Base-by-base conservation (phyloP, 2,329 filamentous ascomycete genomes). In the Hypoxylon sp. region DNA sequence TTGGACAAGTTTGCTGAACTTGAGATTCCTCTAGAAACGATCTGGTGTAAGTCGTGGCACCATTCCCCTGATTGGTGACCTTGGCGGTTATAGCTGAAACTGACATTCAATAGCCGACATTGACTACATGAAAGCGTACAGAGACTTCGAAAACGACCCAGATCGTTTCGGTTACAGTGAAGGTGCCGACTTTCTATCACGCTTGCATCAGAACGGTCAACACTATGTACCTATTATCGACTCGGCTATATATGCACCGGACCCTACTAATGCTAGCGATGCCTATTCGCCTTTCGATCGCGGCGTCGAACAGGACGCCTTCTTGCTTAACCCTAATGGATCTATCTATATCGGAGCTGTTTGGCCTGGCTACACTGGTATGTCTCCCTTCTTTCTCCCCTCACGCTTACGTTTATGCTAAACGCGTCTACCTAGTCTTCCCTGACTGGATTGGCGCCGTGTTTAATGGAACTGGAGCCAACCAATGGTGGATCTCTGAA, bases 161-260 rank as follows among this genome's bases (percentile, higher is more conserved):
- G 79, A 81, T 2, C 83, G 84, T n/a, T 92, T 87, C 76, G 80
- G 85, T 2, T 83, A 91, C 62, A 73, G 82, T 0, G 84, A 88
- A 73, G 88, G 92, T 74, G 85, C 84, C 22, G 81, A 89, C 70
- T 83, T 94, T 49, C 84, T 92, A 2, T 79, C 82, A 1, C 85
- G 86, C 20, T 84, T 95, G 2, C 91, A 93, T 74, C 79, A 82
- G 7, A 87, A 89, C 60, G 82, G 88, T 3, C 90, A 92, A 75
- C 88, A 91, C n/a, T 91, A 92, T 62, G 85, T 92, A 1, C 85
- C 93, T 17, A 95, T 95, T 80, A 88, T 95, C 11, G 92, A 95
- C 75, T 88, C 90, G 1, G 89, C 89, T 11, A 82, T 87, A 54
- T 94, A 94, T 76, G 87, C 88, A 27, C 92, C 92, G 0, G 91